Evolutionary conservation across 1,284 basidiomycete genomes (phyloP).

Genomic region (Ceratobasidium papillatum): DNA sequence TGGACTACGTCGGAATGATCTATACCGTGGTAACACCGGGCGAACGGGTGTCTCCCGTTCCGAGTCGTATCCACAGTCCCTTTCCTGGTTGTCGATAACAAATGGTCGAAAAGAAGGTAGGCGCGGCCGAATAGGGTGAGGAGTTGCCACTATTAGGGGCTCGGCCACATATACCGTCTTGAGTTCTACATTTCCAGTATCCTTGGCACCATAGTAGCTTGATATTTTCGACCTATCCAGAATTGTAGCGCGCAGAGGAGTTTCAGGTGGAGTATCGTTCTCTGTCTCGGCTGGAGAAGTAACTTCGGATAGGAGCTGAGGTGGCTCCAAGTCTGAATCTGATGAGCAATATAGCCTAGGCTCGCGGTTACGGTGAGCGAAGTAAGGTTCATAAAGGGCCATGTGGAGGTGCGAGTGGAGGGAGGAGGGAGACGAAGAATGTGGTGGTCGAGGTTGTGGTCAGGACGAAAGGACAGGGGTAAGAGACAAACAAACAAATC

Average conservation of each 20-base stretch:
- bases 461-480: neutral
- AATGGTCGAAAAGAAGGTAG: neutral
- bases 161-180: neutral
- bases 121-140: slow-evolving; percentile 4
- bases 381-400: neutral
- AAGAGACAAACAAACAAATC: neutral
- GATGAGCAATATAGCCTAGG: neutral
- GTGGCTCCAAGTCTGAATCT: slow-evolving; percentile 20
- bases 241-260: neutral
- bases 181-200: neutral
- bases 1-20: neutral
- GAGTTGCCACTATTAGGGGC: slow-evolving; percentile 13
- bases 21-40: neutral
- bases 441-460: neutral
- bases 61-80: slow-evolving; percentile 26
- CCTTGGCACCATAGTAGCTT: neutral
- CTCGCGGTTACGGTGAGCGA: neutral
- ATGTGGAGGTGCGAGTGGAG: neutral
- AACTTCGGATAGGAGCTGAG: neutral
- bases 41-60: neutral
- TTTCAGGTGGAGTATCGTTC: slow-evolving; percentile 28
- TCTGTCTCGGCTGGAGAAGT: slow-evolving; percentile 23
- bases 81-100: neutral
- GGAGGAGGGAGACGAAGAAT: neutral
- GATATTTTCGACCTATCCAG: neutral